Percentiles rank a stretch among this genome's conserved stretches.
Evolutionary conservation across 2,329 filamentous ascomycete genomes (phyloP).

Genomic region (Aspergillus novofumigatus): DNA sequence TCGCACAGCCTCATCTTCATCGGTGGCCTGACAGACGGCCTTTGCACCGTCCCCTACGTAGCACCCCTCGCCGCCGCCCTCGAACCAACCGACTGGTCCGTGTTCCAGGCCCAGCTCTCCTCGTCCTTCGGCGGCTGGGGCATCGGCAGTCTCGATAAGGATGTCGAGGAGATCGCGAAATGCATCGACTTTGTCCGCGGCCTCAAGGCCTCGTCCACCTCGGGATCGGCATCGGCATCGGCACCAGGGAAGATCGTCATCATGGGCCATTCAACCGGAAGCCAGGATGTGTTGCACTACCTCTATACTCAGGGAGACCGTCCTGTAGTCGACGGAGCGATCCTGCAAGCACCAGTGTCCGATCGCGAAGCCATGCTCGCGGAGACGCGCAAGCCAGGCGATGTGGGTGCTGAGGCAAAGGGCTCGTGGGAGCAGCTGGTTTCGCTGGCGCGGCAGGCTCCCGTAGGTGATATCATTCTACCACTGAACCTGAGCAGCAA

Average conservation of each 20-base stretch:
- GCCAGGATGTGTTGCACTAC: slow-evolving; percentile 66
- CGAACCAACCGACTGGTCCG: slow-evolving; percentile 47
- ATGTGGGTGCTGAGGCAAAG: slow-evolving; percentile 14
- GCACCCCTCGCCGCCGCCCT: slow-evolving; percentile 47
- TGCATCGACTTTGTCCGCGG: slow-evolving; percentile 50
- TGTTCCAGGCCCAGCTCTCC: slow-evolving; percentile 49
- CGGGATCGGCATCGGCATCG: slow-evolving; percentile 18
- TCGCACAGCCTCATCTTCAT: slow-evolving; percentile 54
- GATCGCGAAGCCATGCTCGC: slow-evolving; percentile 63
- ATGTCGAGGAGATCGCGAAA: slow-evolving; percentile 51
- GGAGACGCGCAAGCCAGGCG: slow-evolving; percentile 11
- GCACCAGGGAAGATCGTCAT: slow-evolving; percentile 53
- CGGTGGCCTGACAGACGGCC: slow-evolving; percentile 56
- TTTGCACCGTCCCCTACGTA: slow-evolving; percentile 53
- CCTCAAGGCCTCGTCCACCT: slow-evolving; percentile 22
- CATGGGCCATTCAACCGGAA: slow-evolving; percentile 67
- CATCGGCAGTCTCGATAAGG: slow-evolving; percentile 47
- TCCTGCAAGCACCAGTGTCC: slow-evolving; percentile 75
- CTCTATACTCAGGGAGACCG: slow-evolving; percentile 35
- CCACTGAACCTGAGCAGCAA: slow-evolving; percentile 31
- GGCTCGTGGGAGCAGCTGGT: slow-evolving; percentile 33
- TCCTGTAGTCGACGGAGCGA: slow-evolving; percentile 64
- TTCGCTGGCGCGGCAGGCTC: slow-evolving; percentile 10
- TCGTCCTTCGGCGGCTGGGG: slow-evolving; percentile 56
- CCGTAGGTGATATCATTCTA: slow-evolving; percentile 30